Evolutionary conservation across 2,329 filamentous ascomycete genomes (phyloP).

Genomic region (Aspergillus neoniger): DNA sequence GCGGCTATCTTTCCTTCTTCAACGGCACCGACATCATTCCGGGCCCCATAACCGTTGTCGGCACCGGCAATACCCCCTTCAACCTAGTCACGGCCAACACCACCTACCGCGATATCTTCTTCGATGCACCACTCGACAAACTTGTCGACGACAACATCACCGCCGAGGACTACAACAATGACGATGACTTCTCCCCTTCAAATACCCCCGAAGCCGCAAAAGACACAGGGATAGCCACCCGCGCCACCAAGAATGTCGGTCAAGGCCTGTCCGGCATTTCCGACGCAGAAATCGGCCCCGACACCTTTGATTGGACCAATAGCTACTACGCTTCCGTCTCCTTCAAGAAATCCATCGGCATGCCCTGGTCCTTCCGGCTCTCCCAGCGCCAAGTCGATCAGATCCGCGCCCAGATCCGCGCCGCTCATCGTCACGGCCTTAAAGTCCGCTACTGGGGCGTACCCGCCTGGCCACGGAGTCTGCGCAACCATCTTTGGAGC

Average conservation of each 20-base stretch:
- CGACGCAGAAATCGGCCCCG: constrained; percentile 36
- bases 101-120: constrained; percentile 57
- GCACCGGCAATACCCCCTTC: constrained; percentile 56
- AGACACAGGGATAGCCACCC: neutral
- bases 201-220: neutral
- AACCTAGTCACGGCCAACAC: constrained; percentile 49
- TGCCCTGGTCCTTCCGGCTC: constrained; percentile 53
- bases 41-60: constrained; percentile 56
- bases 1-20: constrained; percentile 54
- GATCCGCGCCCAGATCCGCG: constrained; percentile 55
- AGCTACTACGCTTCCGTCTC: constrained; percentile 61
- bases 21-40: constrained; percentile 46
- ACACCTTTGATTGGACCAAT: constrained; percentile 52
- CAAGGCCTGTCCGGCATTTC: constrained; percentile 51
- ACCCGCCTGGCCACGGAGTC: constrained; percentile 56
- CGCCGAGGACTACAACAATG: constrained; percentile 16
- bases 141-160: constrained; percentile 27
- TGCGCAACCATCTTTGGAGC: constrained; percentile 58
- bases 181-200: constrained; percentile 14
- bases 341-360: constrained; percentile 53
- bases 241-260: constrained; percentile 32
- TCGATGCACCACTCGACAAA: constrained; percentile 54
- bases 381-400: constrained; percentile 47
- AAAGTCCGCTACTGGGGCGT: constrained; percentile 61
- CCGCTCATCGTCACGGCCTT: constrained; percentile 54